Percentiles rank a stretch among this genome's conserved stretches.
These are phyloP conservation scores for Trichoderma erinaceum DNA, from an alignment of 495 filamentous ascomycete species.

Conservation along the genomic window DNA sequence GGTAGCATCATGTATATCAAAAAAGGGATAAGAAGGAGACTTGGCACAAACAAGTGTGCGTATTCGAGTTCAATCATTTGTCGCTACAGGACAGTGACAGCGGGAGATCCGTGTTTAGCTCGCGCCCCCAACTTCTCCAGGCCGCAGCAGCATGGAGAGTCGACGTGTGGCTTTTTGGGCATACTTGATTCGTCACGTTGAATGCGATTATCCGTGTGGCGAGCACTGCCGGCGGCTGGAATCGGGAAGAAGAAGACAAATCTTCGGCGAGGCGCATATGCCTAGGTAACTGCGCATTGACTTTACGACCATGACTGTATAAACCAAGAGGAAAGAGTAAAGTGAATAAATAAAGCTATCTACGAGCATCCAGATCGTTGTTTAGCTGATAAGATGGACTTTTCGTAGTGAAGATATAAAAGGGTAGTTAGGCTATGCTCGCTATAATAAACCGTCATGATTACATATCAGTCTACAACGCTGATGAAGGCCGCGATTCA, in stretches of 20 bases:
- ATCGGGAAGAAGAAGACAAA: background rate
- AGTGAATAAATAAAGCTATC: too few relatives aligned
- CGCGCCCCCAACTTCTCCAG: background rate
- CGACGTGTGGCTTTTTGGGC: background rate
- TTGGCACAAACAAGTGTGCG: background rate
- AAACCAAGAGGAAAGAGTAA: too few relatives aligned
- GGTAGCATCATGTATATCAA: background rate
- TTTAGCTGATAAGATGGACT: background rate
- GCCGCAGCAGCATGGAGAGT: background rate
- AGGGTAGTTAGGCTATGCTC: background rate
- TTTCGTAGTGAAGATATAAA: background rate
- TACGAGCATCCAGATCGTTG: too few relatives aligned
- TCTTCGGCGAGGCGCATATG: background rate
- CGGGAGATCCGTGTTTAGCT: background rate
- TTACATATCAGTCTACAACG: background rate
- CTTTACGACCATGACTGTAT: too few relatives aligned
- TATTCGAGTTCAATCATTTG: background rate
- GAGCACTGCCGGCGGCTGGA: background rate
- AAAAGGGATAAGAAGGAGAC: background rate
- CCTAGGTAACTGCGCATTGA: too few relatives aligned
- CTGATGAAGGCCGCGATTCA: background rate
- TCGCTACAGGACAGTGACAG: background rate
- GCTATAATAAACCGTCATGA: background rate
- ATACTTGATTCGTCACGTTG: background rate
- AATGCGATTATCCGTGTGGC: background rate